Evolutionary conservation across 257 asterid genomes (phyloP).

Genomic region (Solanum sparsipilum): DNA sequence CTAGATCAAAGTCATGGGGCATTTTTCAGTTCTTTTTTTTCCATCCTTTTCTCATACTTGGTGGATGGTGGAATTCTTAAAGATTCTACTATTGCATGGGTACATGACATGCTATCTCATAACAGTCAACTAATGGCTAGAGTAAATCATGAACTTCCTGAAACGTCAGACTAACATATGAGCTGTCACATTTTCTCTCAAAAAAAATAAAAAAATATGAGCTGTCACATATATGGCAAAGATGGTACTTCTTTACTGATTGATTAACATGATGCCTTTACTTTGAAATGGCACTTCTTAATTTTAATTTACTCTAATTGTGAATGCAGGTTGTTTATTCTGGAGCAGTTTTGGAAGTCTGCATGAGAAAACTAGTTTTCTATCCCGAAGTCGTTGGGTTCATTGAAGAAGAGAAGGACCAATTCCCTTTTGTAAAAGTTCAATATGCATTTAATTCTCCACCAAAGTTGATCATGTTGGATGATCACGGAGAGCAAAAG

Average conservation of each 20-base stretch:
- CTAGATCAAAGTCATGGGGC: not conserved
- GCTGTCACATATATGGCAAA: not conserved
- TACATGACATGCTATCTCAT: not conserved
- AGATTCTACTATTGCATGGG: not conserved
- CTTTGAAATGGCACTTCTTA: not conserved
- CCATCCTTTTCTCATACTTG: not conserved
- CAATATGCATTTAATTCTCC: constrained; percentile 83
- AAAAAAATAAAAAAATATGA: not conserved
- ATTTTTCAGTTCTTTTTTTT: not conserved
- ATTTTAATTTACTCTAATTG: not conserved
- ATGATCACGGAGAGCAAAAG: constrained; percentile 54
- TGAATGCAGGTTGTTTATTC: constrained; percentile 54
- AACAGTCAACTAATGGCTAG: not conserved
- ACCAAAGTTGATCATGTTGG: constrained; percentile 84
- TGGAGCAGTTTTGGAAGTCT: constrained; percentile 78
- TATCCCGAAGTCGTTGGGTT: constrained; percentile 86
- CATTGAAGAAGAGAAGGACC: constrained; percentile 87
- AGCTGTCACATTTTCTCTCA: not conserved
- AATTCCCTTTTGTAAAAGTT: constrained; percentile 61
- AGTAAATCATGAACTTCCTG: not conserved
- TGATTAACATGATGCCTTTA: not conserved
- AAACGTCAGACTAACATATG: not conserved
- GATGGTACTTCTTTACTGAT: not conserved
- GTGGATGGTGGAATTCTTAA: not conserved
- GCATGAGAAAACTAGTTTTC: constrained; percentile 95